These are phyloP conservation scores for Kwoniella sp. DNA, from an alignment of 768 basidiomycete species.

Conservation along the genomic window DNA sequence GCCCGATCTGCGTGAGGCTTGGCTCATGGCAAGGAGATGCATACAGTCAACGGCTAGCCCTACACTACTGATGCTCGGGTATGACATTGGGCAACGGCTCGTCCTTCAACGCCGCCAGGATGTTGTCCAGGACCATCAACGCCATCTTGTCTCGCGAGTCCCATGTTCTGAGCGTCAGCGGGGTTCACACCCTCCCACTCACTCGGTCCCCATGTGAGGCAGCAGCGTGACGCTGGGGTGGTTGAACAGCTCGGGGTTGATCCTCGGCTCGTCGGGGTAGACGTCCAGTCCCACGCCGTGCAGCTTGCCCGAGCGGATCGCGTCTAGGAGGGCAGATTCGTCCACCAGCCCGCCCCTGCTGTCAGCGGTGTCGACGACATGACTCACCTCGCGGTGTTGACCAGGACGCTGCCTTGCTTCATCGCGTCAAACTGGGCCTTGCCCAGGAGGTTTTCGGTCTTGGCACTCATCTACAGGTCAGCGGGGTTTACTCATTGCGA, in stretches of 20 bases:
- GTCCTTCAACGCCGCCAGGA: slow-evolving; percentile 63
- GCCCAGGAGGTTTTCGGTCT: slow-evolving; percentile 65
- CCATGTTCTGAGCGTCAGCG: slow-evolving; percentile 63
- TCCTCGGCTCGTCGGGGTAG: slow-evolving; percentile 73
- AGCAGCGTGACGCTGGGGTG: slow-evolving; percentile 76
- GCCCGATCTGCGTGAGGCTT: too few relatives aligned
- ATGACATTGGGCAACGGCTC: slow-evolving; percentile 68
- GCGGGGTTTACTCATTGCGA: not conserved
- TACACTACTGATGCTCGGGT: slow-evolving; percentile 52
- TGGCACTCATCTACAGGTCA: slow-evolving; percentile 53
- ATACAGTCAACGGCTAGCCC: too few relatives aligned
- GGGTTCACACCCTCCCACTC: slow-evolving; percentile 80
- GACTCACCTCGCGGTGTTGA: slow-evolving; percentile 80
- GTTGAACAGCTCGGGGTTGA: slow-evolving; percentile 71
- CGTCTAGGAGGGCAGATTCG: slow-evolving; percentile 39
- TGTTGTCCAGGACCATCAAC: slow-evolving; percentile 54
- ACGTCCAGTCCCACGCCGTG: slow-evolving; percentile 77
- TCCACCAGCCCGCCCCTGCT: slow-evolving; percentile 50
- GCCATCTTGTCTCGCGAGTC: slow-evolving; percentile 25
- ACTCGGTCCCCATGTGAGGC: slow-evolving; percentile 80
- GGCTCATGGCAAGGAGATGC: too few relatives aligned
- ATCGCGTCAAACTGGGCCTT: slow-evolving; percentile 68
- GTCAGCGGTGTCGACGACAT: slow-evolving; percentile 66
- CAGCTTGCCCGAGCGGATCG: slow-evolving; percentile 73
- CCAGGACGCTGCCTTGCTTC: slow-evolving; percentile 68